A percentile compares a stretch with the other conserved stretches of the same genome.
These are phyloP conservation scores for Saccharomycopsis sp. DNA, from an alignment of 805 yeast genomes.

Conservation along the genomic window DNA sequence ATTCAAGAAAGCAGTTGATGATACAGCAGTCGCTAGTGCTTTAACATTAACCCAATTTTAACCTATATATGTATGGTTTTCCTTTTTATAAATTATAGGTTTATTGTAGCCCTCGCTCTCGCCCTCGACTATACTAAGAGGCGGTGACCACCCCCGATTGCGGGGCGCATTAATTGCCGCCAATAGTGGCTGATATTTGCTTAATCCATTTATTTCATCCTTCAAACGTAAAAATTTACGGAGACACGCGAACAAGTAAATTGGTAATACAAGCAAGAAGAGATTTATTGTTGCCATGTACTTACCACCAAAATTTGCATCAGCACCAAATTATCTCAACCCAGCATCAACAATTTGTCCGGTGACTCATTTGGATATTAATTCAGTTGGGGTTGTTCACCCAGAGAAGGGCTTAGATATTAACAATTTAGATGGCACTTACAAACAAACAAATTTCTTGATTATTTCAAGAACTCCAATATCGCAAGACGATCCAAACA, in stretches of 20 bases:
- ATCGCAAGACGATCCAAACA: conserved; percentile 18
- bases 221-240: not conserved
- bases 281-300: no score
- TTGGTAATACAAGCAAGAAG: no score
- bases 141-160: no score
- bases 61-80: no score
- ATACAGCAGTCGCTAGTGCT: conserved; percentile 51
- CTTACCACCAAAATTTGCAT: conserved; percentile 14
- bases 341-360: conserved; percentile 21
- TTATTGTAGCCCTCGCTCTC: no score
- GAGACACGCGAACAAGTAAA: not conserved
- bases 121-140: no score
- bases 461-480: conserved; percentile 20
- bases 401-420: conserved; percentile 9
- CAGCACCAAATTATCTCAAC: conserved; percentile 9
- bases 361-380: conserved; percentile 20
- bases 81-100: no score
- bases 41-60: conserved; percentile 47
- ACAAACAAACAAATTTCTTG: conserved; percentile 17
- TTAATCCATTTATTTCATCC: no score
- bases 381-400: conserved; percentile 16
- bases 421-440: conserved; percentile 17
- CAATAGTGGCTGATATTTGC: no score
- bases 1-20: conserved; percentile 59
- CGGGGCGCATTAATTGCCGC: no score